A percentile compares a stretch with the other conserved stretches of the same genome.
Evolutionary conservation across 2,329 filamentous ascomycete species (phyloP).

Genomic region (Daldinia eschscholtzii): DNA sequence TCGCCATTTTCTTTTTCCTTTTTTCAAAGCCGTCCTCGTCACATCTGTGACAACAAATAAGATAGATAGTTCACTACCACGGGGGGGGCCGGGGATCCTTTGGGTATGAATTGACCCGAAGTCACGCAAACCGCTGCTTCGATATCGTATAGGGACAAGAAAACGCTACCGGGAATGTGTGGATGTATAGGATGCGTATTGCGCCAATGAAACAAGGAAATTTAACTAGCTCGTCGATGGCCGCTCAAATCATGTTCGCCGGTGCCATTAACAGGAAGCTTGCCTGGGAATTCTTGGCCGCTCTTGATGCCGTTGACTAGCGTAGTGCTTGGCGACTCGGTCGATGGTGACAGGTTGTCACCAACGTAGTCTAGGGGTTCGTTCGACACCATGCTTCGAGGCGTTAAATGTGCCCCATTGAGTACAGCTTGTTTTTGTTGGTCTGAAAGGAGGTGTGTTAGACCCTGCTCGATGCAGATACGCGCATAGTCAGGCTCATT

Average conservation of each 20-base stretch:
- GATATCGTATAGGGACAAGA: slow-evolving; percentile 45
- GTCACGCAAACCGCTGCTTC: slow-evolving; percentile 34
- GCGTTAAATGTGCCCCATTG: slow-evolving; percentile 64
- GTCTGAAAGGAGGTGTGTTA: slow-evolving; percentile 65
- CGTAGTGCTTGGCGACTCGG: slow-evolving; percentile 39
- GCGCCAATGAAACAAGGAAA: slow-evolving; percentile 2
- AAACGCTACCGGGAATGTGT: slow-evolving; percentile 19
- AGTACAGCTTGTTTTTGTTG: slow-evolving; percentile 59
- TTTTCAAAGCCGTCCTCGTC: slow-evolving; percentile 41
- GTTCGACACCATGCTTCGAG: slow-evolving; percentile 56
- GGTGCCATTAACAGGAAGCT: slow-evolving; percentile 43
- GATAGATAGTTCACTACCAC: slow-evolving; percentile 25
- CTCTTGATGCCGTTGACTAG: slow-evolving; percentile 48
- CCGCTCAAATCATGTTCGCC: slow-evolving; percentile 34
- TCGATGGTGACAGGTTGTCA: slow-evolving; percentile 46
- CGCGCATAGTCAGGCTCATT: slow-evolving; percentile 69
- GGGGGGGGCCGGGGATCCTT: slow-evolving; percentile 25
- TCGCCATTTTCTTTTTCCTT: slow-evolving; percentile 39
- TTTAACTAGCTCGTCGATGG: slow-evolving; percentile 25
- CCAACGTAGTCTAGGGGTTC: slow-evolving; percentile 45
- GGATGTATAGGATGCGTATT: slow-evolving; percentile 22
- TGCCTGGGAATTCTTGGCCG: slow-evolving; percentile 43
- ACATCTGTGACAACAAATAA: slow-evolving; percentile 47
- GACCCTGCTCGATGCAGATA: slow-evolving; percentile 69
- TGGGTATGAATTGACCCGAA: slow-evolving; percentile 37